These are phyloP conservation scores for Paramecium octaurelia DNA, from an alignment of 73 alveolate genomes.

Conservation along the genomic window DNA sequence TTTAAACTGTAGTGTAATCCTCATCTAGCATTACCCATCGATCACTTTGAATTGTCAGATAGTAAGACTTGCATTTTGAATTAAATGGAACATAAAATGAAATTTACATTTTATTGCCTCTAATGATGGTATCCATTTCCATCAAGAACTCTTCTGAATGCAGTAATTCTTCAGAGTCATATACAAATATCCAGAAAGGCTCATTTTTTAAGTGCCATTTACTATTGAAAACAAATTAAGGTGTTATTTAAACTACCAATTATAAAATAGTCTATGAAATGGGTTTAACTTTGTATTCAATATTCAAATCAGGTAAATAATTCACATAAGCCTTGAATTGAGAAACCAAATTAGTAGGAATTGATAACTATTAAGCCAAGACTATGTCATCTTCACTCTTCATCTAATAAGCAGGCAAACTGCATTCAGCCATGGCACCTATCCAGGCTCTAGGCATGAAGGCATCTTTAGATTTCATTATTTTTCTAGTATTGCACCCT, in stretches of 20 bases:
- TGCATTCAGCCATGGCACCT: slow-evolving; percentile 70
- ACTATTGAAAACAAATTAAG: slow-evolving; percentile 89
- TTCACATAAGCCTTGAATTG: slow-evolving; percentile 80
- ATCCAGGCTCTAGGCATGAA: slow-evolving; percentile 80
- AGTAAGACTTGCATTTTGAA: slow-evolving; percentile 73
- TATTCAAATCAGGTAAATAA: slow-evolving; percentile 89
- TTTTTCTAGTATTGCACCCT: slow-evolving; percentile 73
- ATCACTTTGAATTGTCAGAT: slow-evolving; percentile 82
- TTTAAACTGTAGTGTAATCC: neutral
- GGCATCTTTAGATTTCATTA: slow-evolving; percentile 79
- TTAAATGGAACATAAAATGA: slow-evolving; percentile 96
- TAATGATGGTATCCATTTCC: slow-evolving; percentile 76
- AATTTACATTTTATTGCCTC: slow-evolving; percentile 64
- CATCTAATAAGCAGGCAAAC: slow-evolving; percentile 72
- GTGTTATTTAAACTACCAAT: slow-evolving; percentile 65
- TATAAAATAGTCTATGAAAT: slow-evolving; percentile 95
- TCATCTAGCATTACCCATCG: slow-evolving; percentile 86
- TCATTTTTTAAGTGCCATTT: slow-evolving; percentile 94
- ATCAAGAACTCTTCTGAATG: slow-evolving; percentile 94
- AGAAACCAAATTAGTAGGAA: neutral
- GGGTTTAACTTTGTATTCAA: slow-evolving; percentile 91
- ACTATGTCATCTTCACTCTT: slow-evolving; percentile 68
- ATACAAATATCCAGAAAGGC: slow-evolving; percentile 92
- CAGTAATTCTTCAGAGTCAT: slow-evolving; percentile 90
- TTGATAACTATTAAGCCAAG: slow-evolving; percentile 64